Percentiles rank a stretch among this genome's conserved stretches.
These are phyloP conservation scores for Syzygium oleosum DNA, from an alignment of 345 rosid genomes.

Conservation along the genomic window DNA sequence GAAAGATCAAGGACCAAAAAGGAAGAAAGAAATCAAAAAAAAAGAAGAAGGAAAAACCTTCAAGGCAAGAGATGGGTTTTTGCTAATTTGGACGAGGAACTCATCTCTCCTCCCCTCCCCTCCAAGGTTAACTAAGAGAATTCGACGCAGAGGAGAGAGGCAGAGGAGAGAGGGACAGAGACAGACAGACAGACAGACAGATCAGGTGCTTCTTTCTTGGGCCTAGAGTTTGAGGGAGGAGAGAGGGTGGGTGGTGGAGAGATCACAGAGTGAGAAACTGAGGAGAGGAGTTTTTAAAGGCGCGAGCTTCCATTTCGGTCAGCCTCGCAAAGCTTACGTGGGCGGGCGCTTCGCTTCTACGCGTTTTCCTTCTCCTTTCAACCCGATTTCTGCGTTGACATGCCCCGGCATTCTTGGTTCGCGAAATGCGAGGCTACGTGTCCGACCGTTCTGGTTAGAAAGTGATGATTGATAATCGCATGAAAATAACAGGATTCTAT, in stretches of 20 bases:
- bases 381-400: background rate
- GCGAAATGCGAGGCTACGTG: too few relatives aligned
- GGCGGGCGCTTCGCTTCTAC: background rate
- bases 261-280: background rate
- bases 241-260: background rate
- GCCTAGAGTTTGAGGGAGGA: background rate
- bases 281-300: conserved; percentile 9
- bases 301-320: conserved; percentile 33
- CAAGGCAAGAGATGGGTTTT: background rate
- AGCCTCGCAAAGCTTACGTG: conserved; percentile 17
- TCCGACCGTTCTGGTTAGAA: background rate
- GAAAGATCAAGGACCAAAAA: background rate
- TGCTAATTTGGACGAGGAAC: background rate
- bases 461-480: background rate
- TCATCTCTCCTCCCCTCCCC: background rate
- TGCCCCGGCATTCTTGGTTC: background rate
- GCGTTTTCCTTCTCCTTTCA: conserved; percentile 8
- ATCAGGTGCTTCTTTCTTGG: background rate
- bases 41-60: background rate
- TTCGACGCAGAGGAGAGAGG: background rate
- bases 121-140: background rate
- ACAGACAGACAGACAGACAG: background rate
- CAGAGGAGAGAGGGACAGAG: background rate
- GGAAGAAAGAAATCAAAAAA: background rate
- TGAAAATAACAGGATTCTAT: background rate